Evolutionary conservation across 1,139 yeast species (phyloP).

Genomic region (Pichia sp.): DNA sequence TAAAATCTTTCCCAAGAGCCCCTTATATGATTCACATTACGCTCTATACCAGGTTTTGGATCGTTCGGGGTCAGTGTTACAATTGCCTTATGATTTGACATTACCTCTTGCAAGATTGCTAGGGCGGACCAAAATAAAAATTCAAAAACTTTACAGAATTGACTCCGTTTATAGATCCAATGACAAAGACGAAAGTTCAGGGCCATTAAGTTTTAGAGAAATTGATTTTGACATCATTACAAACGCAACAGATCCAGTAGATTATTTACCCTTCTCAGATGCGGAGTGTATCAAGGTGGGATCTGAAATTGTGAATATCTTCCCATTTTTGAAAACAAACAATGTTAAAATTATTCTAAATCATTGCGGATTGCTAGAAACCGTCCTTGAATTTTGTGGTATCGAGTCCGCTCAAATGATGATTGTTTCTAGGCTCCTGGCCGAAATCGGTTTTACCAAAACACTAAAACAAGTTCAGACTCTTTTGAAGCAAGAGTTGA

Average conservation of each 20-base stretch:
- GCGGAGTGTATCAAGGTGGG: conserved; percentile 82
- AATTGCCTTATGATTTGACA: conserved; percentile 81
- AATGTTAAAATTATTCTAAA: conserved; percentile 57
- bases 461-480: conserved; percentile 57
- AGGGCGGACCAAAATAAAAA: conserved; percentile 49
- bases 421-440: conserved; percentile 60
- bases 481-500: conserved; percentile 59
- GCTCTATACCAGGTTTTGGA: conserved; percentile 76
- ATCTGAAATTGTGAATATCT: conserved; percentile 57
- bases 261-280: conserved; percentile 47
- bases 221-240: conserved; percentile 80
- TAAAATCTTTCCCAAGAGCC: conserved; percentile 71
- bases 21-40: conserved; percentile 52
- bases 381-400: conserved; percentile 71
- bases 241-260: conserved; percentile 29
- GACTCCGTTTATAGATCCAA: conserved; percentile 77
- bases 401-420: conserved; percentile 63
- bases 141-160: conserved; percentile 62
- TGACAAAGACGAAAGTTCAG: conserved; percentile 46
- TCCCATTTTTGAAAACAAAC: conserved; percentile 56
- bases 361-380: conserved; percentile 71
- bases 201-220: conserved; percentile 73
- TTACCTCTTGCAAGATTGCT: conserved; percentile 81
- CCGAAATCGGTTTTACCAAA: conserved; percentile 69
- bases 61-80: conserved; percentile 76